Evolutionary conservation across 768 basidiomycete genomes (phyloP), one percentile per base, ranked within the genome.

Genomic region (Rhizopogon roseolus): DNA sequence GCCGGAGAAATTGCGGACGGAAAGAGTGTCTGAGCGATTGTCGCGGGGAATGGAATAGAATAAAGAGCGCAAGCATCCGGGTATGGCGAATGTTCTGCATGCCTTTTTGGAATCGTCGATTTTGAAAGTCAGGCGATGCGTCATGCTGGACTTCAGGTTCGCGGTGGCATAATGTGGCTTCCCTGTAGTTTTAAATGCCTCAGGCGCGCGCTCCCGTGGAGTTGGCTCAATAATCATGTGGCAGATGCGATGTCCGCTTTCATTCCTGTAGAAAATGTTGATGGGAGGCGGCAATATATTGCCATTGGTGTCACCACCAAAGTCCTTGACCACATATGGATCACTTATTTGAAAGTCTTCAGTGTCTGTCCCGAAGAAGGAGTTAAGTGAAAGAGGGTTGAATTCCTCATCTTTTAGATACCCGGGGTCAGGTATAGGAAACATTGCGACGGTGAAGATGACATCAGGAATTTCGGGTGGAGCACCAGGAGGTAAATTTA

Each of bases 301-400:
- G 10, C 64, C 60, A 22, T 56, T 37, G 0, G 61, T 58, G 46
- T 53, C 39, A 45, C 52, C 54, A 2, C 59, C 58, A 5, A 60
- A 38, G 37, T 57, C 54, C 34, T 69, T 63, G 39, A 58, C 39
- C 40, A 60, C 65, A 36, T 53, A 58, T 5, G 67, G 69, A 42
- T 69, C 64, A 4, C 64, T 71, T 46, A 69, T 57, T n/a, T 69
- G 68, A 19, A 69, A 64, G 28, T 70, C 69, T 58, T 69, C 68
- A 40, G 69, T 59, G 41, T 69, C 68, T 38, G 68, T 60, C 13
- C 64, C 68, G 41, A 59, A 61, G 42, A 70, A 71, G 49, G 64
- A 70, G 52, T 62, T 54, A 29, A 66, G 61, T n/a, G 63, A 58
- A 42, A 64, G 56, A 0, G 67, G 57, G 50, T 66, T 62, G 10